Evolutionary conservation across 2,329 filamentous ascomycete genomes (phyloP).

Genomic region (Magnaporthiopsis rhizophila): DNA sequence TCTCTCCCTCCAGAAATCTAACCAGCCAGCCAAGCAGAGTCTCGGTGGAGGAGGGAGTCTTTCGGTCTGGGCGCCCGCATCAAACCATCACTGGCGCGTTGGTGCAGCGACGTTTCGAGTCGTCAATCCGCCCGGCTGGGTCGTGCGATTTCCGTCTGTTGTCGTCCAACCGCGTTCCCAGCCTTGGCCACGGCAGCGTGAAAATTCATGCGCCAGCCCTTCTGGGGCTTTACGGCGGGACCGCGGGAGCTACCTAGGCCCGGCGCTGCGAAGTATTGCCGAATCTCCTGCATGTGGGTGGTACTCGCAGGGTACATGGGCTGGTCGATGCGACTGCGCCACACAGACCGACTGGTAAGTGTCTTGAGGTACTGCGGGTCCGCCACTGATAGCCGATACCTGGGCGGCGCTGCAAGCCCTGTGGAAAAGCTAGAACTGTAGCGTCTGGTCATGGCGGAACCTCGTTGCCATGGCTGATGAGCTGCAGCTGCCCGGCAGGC

Average conservation of each 20-base stretch:
- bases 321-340: too few species aligned
- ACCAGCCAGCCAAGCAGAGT: not conserved
- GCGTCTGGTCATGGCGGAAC: too few species aligned
- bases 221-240: not conserved
- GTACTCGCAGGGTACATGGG: not conserved
- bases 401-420: too few species aligned
- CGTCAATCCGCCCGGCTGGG: not conserved
- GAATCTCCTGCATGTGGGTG: not conserved
- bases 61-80: not conserved
- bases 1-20: not conserved
- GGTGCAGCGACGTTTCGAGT: not conserved
- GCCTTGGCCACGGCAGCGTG: not conserved
- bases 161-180: not conserved
- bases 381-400: not conserved
- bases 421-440: too few species aligned
- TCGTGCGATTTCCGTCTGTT: not conserved
- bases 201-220: slow-evolving; percentile 3
- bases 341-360: not conserved
- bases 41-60: not conserved
- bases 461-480: too few species aligned
- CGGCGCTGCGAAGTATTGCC: not conserved
- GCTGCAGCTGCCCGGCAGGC: too few species aligned
- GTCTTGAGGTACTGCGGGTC: not conserved
- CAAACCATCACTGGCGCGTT: not conserved
- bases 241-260: too few species aligned